Percentiles rank a stretch among this genome's conserved stretches.
Conservation (phyloP, 306 rosid genomes). For the Prunus mume region DNA sequence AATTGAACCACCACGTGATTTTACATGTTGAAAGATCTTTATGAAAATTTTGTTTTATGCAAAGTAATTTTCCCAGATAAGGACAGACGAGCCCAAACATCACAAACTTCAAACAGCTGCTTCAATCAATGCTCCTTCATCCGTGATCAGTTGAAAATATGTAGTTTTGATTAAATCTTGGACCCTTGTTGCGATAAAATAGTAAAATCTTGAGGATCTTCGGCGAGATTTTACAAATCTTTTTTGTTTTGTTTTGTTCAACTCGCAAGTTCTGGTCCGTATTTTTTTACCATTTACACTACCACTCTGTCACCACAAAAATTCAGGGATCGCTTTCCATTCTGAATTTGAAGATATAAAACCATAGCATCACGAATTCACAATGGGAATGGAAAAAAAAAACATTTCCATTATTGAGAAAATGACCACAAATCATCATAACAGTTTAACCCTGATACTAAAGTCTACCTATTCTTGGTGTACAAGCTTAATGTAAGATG, state of each 20-base stretch:
- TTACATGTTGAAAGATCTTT: too few relatives aligned
- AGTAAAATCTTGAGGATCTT: not conserved
- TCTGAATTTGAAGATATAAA: not conserved
- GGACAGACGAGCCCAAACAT: not conserved
- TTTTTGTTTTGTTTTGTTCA: not conserved
- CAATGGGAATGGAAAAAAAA: not conserved
- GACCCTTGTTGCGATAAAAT: not conserved
- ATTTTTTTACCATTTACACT: not conserved
- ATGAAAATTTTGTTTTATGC: too few relatives aligned
- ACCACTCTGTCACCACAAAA: not conserved
- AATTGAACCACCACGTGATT: too few relatives aligned
- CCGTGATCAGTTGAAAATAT: not conserved
- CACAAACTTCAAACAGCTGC: not conserved
- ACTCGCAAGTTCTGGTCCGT: not conserved
- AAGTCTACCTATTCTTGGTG: not conserved
- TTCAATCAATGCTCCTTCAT: not conserved
- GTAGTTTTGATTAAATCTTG: too few relatives aligned
- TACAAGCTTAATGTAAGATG: not conserved
- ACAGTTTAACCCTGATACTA: not conserved
- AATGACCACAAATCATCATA: not conserved
- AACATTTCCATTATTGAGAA: not conserved
- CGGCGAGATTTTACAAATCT: too few relatives aligned
- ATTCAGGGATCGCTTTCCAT: not conserved
- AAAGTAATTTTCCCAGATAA: not conserved
- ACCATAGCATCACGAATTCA: not conserved